A percentile compares a stretch with the other conserved stretches of the same genome.
These are phyloP conservation scores for Nectriaceae sp. DNA, from an alignment of 2,329 filamentous ascomycete genomes.

Conservation along the genomic window DNA sequence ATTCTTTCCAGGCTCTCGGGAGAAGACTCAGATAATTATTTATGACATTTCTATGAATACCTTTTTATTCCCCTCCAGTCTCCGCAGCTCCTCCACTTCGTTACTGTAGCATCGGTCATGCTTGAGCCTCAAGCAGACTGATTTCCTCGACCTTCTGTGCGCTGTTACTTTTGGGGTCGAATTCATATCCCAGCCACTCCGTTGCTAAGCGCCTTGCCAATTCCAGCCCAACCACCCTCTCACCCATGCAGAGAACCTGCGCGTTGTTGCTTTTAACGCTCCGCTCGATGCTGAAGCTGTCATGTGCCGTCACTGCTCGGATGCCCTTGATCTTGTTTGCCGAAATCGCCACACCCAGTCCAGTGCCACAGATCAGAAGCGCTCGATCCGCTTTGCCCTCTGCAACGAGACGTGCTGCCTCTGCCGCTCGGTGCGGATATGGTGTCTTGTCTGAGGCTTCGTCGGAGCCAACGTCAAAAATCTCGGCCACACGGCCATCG, in stretches of 20 bases:
- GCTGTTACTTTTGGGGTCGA: slow-evolving; percentile 61
- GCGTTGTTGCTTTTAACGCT: slow-evolving; percentile 82
- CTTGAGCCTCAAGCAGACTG: background rate
- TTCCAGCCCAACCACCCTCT: slow-evolving; percentile 81
- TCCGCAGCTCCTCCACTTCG: background rate
- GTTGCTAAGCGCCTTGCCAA: slow-evolving; percentile 73
- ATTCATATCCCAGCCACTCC: slow-evolving; percentile 84
- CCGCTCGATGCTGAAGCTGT: slow-evolving; percentile 81
- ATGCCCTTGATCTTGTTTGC: slow-evolving; percentile 87
- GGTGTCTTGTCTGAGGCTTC: slow-evolving; percentile 71
- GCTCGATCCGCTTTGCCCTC: slow-evolving; percentile 72
- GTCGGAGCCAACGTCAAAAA: slow-evolving; percentile 75
- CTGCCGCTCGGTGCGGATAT: slow-evolving; percentile 78
- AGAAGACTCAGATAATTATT: background rate
- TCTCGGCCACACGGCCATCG: slow-evolving; percentile 64
- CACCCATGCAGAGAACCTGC: slow-evolving; percentile 84
- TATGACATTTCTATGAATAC: background rate
- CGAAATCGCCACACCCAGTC: slow-evolving; percentile 83
- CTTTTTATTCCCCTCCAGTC: background rate
- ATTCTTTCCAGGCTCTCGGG: background rate
- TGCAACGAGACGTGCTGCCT: slow-evolving; percentile 65
- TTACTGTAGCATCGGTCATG: background rate
- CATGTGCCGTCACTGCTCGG: slow-evolving; percentile 85
- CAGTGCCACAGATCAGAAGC: slow-evolving; percentile 82
- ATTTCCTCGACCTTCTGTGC: slow-evolving; percentile 49